Base-by-base conservation (phyloP, 2,329 filamentous ascomycete genomes). In the Ophiocordyceps unilateralis region DNA sequence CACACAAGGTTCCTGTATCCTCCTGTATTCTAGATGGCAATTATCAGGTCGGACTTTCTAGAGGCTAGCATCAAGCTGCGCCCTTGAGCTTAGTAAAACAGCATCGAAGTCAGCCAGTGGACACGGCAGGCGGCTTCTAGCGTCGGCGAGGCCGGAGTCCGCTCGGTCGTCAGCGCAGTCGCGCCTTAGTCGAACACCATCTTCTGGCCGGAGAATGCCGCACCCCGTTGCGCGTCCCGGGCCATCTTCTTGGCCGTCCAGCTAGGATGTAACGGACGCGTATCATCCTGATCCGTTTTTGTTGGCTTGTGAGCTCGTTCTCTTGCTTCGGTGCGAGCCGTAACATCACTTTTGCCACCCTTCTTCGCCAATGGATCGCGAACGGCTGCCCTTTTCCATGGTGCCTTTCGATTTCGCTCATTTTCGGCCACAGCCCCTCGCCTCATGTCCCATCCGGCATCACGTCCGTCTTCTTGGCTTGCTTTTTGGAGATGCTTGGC, bases 401-500 rank as follows among this genome's bases (percentile, higher is more conserved):
- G 70, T 40, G 65, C 69, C 40, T 53, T 50, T 10, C 52, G 51
- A 28, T 51, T 53, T 1, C 51, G 56, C 15, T 63, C 60, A 5
- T 59, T 60, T 1, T 55, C 61, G 1, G 63, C 72, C 7, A 74
- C 72, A 12, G 70, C 75, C 28, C 69, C 74, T 30, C 67, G 66
- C 54, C 65, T 67, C 50, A 66, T 58, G 50, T 81, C 76, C 76
- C 76, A 80, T 1, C 71, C 72, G 10, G 64, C 54, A 41, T 74
- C 70, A 32, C 67, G 54, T 8, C 60, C 55, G 11, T 53, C 48
- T 45, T 54, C 44, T 39, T 51, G 58, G 51, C 51, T 45, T 59
- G 65, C 50, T 48, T 60, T 57, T 45, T 67, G 66, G 38, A 78
- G 58, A 53, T 87, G 83, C 50, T 78, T 82, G 1, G 84, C 85